Conservation (phyloP, 2,329 filamentous ascomycete species). For the Annulohypoxylon truncatum region DNA sequence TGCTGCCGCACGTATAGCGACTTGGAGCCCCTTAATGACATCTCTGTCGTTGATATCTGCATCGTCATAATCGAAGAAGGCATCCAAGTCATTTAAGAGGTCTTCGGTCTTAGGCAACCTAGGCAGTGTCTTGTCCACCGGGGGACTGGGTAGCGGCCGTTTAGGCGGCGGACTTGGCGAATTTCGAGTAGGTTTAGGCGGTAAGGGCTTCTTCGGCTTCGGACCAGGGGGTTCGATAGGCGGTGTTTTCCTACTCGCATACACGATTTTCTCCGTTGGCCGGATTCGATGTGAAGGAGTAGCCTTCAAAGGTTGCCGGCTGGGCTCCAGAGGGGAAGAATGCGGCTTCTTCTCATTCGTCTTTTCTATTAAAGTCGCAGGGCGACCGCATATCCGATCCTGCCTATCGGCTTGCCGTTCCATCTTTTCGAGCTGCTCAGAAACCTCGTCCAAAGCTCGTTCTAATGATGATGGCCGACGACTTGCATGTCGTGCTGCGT, state of each 20-base stretch:
- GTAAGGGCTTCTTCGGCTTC: slow-evolving; percentile 27
- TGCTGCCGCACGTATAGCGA: slow-evolving; percentile 67
- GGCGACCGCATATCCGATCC: background rate
- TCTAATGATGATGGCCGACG: slow-evolving; percentile 50
- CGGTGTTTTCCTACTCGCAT: slow-evolving; percentile 39
- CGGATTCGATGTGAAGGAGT: slow-evolving; percentile 26
- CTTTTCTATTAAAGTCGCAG: slow-evolving; percentile 25
- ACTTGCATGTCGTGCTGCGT: slow-evolving; percentile 45
- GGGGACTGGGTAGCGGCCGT: background rate
- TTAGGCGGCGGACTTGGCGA: slow-evolving; percentile 9
- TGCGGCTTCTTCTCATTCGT: slow-evolving; percentile 26
- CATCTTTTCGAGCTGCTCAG: slow-evolving; percentile 44
- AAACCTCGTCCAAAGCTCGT: slow-evolving; percentile 48
- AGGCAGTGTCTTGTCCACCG: slow-evolving; percentile 39
- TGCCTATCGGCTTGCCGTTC: slow-evolving; percentile 30
- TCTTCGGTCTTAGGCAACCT: slow-evolving; percentile 31
- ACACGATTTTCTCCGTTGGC: slow-evolving; percentile 34
- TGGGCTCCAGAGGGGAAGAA: slow-evolving; percentile 2
- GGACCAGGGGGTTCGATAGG: slow-evolving; percentile 12
- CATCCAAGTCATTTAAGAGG: slow-evolving; percentile 44
- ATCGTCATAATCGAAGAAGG: slow-evolving; percentile 53
- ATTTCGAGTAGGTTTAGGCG: slow-evolving; percentile 28
- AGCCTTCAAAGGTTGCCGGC: background rate
- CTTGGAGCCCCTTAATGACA: slow-evolving; percentile 65
- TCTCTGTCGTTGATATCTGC: slow-evolving; percentile 60